A percentile compares a stretch with the other conserved stretches of the same genome.
Conservation (phyloP, 768 basidiomycete genomes). For the Pilatotrama ljubarskyi region DNA sequence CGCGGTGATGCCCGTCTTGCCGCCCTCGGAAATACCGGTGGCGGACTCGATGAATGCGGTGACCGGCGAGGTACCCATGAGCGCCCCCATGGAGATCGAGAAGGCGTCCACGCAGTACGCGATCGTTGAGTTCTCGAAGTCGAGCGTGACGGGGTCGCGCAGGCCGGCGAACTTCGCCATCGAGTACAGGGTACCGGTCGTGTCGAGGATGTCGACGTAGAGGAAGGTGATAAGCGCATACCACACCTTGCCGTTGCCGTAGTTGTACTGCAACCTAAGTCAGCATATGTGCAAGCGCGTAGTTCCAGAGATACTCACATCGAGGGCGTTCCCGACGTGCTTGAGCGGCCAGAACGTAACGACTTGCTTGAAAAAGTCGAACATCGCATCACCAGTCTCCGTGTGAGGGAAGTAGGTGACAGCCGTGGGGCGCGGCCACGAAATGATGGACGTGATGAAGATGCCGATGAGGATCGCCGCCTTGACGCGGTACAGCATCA, state of each 20-base stretch:
- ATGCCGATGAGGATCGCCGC: conserved; percentile 85
- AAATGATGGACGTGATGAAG: conserved; percentile 77
- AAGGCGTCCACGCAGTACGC: conserved; percentile 86
- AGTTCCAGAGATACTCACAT: conserved; percentile 43
- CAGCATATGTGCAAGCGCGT: too few species aligned
- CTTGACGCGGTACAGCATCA: conserved; percentile 84
- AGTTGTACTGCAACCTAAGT: conserved; percentile 25
- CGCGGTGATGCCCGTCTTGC: conserved; percentile 83
- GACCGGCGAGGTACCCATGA: conserved; percentile 79
- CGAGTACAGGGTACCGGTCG: conserved; percentile 76
- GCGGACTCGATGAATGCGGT: conserved; percentile 84
- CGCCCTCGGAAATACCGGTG: conserved; percentile 85
- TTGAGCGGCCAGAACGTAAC: conserved; percentile 70
- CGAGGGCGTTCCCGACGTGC: conserved; percentile 64
- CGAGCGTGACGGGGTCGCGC: conserved; percentile 78
- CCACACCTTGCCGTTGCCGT: conserved; percentile 74
- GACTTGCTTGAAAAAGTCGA: conserved; percentile 84
- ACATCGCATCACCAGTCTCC: conserved; percentile 62
- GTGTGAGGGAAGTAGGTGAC: conserved; percentile 86
- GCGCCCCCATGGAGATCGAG: conserved; percentile 76
- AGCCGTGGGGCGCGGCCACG: conserved; percentile 81
- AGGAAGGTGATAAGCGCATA: conserved; percentile 88
- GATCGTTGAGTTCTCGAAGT: conserved; percentile 81
- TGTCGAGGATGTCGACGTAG: conserved; percentile 81
- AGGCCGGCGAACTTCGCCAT: conserved; percentile 93